Base-by-base conservation (phyloP, 192 early-diverging fungal genomes). In the Chytriomyces hyalinus region DNA sequence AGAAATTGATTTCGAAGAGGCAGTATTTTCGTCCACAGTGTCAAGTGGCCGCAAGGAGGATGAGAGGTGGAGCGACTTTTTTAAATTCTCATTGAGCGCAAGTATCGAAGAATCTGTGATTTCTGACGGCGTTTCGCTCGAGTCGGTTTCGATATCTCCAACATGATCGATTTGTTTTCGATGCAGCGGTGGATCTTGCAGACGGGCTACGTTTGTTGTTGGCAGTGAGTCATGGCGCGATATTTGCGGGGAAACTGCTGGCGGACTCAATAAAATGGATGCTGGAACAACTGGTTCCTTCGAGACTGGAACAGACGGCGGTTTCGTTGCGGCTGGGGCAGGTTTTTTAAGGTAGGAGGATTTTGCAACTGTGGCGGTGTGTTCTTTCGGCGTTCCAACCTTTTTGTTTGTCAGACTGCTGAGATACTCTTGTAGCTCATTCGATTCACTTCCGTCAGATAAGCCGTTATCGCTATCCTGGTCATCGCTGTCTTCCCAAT, bases 281-380 rank as follows among this genome's bases (percentile, higher is more conserved):
- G 36, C 36, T 36, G 36, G 36, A 36, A 36, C 36, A 36, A 36
- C 2, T 2, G 36, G 36, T 36, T 36, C 36, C 36, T 36, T 36
- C 36, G 36, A 36, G 36, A 36, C 36, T 36, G 36, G 36, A 57
- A 57, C 5, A 0, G 53, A 57, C 20, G 53, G 15, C 15, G 53
- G 53, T 13, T n/a, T 57, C 20, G 53, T 13, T 57, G 20, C 53
- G 53, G 15, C n/a, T 3, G 26, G 20, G 6, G 51, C 17, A 3
- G 68, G 68, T 57, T 57, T 70, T 45, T 70, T 70, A 20, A 70
- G 22, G 50, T 70, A 70, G 7, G 68, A 49, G 4, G 68, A 70
- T 53, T 10, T 22, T 57, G 51, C 48, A 70, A 7, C 22, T 20
- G 5, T 47, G 5, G 8, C 15, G 46, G 13, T 49, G 13, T 53